Conservation (phyloP, 1,284 basidiomycete genomes). For the Rhodotorula sp. region DNA sequence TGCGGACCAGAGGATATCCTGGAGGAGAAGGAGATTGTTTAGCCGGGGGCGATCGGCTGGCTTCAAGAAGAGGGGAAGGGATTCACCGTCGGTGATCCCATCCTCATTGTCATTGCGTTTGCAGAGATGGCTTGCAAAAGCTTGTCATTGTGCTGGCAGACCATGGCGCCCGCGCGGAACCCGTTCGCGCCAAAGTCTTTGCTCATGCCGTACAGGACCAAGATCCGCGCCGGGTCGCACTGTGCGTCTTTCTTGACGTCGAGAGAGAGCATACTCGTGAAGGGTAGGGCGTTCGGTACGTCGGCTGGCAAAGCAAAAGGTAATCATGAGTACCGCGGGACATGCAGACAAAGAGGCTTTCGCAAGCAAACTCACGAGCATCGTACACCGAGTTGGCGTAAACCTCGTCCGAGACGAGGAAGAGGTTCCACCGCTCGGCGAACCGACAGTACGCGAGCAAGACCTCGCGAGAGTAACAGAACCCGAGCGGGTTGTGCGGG, state of each 20-base stretch:
- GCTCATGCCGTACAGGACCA: constrained; percentile 43
- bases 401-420: constrained; percentile 54
- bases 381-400: constrained; percentile 44
- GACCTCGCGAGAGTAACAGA: constrained; percentile 49
- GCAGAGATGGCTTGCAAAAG: constrained; percentile 40
- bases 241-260: constrained; percentile 51
- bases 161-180: constrained; percentile 50
- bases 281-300: constrained; percentile 45
- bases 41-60: too few species aligned
- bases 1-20: constrained; percentile 38
- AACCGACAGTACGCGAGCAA: constrained; percentile 52
- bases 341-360: not conserved
- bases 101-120: constrained; percentile 35
- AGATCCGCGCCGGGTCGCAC: constrained; percentile 51
- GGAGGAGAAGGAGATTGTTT: too few species aligned
- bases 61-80: too few species aligned
- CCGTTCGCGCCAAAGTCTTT: constrained; percentile 56
- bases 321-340: too few species aligned
- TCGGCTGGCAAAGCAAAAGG: constrained; percentile 21
- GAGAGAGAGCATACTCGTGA: constrained; percentile 52
- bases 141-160: constrained; percentile 51
- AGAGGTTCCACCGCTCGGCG: constrained; percentile 53
- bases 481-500: constrained; percentile 53
- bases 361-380: not conserved
- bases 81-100: constrained; percentile 38